Evolutionary conservation across 257 asterid species (phyloP).

Genomic region (Thymus mandschuricus): DNA sequence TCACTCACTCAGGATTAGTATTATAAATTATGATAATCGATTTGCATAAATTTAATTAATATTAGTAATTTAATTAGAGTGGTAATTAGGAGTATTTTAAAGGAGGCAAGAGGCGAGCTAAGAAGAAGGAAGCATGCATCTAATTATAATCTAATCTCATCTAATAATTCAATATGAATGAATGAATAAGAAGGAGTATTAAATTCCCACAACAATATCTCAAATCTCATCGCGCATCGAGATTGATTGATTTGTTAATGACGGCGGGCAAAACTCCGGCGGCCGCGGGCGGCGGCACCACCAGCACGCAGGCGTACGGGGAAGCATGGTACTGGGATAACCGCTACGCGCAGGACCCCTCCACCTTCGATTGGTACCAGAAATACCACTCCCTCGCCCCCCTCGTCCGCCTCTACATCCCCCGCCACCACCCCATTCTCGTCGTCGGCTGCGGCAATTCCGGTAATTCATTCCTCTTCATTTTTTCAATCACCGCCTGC

Average conservation of each 20-base stretch:
- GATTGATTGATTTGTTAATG: constrained; percentile 22
- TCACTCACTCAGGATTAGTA: no score
- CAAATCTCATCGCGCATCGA: no score
- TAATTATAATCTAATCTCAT: no score
- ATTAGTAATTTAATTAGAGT: no score
- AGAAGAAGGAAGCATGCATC: no score
- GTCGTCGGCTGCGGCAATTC: constrained; percentile 80
- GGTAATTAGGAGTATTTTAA: no score
- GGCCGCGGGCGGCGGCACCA: constrained; percentile 21
- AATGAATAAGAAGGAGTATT: no score
- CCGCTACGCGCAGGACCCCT: constrained; percentile 59
- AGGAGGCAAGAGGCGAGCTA: no score
- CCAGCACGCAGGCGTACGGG: constrained; percentile 64
- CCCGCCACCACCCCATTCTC: constrained; percentile 56
- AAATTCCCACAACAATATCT: no score
- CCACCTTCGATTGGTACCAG: constrained; percentile 83
- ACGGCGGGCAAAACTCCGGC: constrained; percentile 39
- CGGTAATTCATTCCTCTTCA: constrained; percentile 35
- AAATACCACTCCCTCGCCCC: constrained; percentile 66
- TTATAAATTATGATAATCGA: no score
- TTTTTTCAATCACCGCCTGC: not conserved
- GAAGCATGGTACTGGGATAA: constrained; percentile 85
- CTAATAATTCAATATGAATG: no score
- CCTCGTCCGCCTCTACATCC: constrained; percentile 66
- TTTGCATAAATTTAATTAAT: no score